Conservation (phyloP, 2,329 filamentous ascomycete species). For the Ascocoryne sarcoides region DNA sequence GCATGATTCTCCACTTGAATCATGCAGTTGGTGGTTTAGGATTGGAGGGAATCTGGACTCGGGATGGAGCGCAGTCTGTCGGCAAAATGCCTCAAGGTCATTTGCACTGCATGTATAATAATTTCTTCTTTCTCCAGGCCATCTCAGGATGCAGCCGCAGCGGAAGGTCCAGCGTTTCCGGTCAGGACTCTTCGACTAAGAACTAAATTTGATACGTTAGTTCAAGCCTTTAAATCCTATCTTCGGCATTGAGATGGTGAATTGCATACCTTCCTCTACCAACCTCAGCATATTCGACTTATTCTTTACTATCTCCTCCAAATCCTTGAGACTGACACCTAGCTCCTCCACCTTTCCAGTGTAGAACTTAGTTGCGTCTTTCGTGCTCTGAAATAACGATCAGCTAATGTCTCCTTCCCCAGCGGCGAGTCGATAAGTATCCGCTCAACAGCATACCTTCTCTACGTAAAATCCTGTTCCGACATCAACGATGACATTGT, state of each 20-base stretch:
- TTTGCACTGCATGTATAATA: too few species aligned
- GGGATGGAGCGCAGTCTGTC: too few species aligned
- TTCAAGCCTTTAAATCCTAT: not conserved
- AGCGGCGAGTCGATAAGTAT: not conserved
- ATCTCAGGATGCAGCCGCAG: conserved; percentile 29
- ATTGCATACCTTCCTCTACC: conserved; percentile 71
- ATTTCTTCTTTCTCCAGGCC: too few species aligned
- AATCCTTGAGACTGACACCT: conserved; percentile 52
- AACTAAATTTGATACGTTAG: conserved; percentile 30
- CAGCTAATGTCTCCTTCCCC: too few species aligned
- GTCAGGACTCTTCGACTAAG: conserved; percentile 42
- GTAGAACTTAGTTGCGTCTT: conserved; percentile 59
- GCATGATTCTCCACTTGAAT: too few species aligned
- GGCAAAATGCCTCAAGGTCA: too few species aligned
- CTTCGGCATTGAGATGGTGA: not conserved
- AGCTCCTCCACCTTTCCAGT: conserved; percentile 58
- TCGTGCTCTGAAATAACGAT: conserved; percentile 35
- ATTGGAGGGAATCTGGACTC: too few species aligned
- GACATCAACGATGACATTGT: conserved; percentile 80
- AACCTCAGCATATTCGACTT: conserved; percentile 81
- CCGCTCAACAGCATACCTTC: conserved; percentile 48
- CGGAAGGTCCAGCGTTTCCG: conserved; percentile 30
- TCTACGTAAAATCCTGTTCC: conserved; percentile 93
- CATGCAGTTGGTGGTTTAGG: too few species aligned
- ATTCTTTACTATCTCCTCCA: conserved; percentile 58